Conservation (phyloP, 1,284 basidiomycete species). For the Rhodotorula glutinis region DNA sequence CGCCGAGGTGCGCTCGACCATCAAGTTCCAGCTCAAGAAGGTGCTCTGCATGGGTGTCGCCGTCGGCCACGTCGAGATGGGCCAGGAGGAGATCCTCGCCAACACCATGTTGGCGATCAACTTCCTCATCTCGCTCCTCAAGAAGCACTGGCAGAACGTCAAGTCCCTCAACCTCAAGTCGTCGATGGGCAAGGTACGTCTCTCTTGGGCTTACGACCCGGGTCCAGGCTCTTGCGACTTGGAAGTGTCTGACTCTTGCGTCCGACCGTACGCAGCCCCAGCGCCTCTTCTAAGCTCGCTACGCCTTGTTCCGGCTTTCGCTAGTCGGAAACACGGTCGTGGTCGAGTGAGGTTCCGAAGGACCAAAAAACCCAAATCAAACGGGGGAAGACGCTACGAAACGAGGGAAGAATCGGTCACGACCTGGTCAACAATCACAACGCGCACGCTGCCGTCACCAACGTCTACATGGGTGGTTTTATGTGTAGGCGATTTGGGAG, state of each 20-base stretch:
- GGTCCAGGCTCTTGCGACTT: too few species aligned
- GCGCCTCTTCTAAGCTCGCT: slow-evolving; percentile 32
- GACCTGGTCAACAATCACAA: slow-evolving; percentile 13
- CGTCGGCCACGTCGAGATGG: slow-evolving; percentile 96
- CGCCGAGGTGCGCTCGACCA: slow-evolving; percentile 79
- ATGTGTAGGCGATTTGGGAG: slow-evolving; percentile 28
- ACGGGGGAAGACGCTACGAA: neutral
- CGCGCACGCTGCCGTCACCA: slow-evolving; percentile 35
- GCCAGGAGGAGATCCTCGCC: slow-evolving; percentile 90
- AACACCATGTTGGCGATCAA: slow-evolving; percentile 99
- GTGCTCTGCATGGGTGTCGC: slow-evolving; percentile 99
- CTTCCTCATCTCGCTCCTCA: slow-evolving; percentile 98
- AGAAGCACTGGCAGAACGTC: slow-evolving; percentile 92
- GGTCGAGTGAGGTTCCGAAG: slow-evolving; percentile 1
- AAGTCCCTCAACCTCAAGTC: slow-evolving; percentile 98
- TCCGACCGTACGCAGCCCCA: slow-evolving; percentile 11
- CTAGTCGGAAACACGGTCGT: neutral
- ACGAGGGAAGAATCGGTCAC: neutral
- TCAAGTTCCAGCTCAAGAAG: slow-evolving; percentile 91
- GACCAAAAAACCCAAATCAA: neutral
- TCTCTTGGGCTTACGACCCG: too few species aligned
- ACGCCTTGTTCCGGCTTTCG: neutral
- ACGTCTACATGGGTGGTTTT: slow-evolving; percentile 16
- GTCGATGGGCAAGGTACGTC: slow-evolving; percentile 87
- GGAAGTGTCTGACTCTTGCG: too few species aligned